These are phyloP conservation scores for Scleromitrula shiraiana DNA, from an alignment of 2,329 filamentous ascomycete genomes.

Conservation along the genomic window DNA sequence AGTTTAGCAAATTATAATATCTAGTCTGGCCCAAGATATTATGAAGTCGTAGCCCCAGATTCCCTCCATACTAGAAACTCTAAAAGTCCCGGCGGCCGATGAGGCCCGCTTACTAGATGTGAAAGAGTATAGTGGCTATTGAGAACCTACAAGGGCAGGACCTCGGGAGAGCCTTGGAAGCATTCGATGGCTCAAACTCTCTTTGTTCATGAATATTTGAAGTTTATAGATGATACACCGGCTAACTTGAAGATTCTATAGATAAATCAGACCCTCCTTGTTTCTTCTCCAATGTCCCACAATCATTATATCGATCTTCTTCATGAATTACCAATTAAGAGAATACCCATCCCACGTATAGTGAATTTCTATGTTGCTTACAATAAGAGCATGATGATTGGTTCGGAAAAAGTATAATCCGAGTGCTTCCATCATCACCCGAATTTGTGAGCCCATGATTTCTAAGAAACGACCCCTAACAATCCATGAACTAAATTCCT, in stretches of 20 bases:
- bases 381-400: slow-evolving; percentile 1
- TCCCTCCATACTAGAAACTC: neutral
- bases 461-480: slow-evolving; percentile 2
- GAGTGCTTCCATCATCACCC: neutral
- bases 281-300: no score
- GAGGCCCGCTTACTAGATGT: neutral
- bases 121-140: neutral
- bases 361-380: slow-evolving; percentile 6
- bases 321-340: no score
- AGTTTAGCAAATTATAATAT: slow-evolving; percentile 1
- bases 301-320: no score
- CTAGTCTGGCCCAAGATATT: slow-evolving; percentile 1
- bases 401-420: slow-evolving; percentile 5
- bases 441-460: slow-evolving; percentile 8
- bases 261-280: no score
- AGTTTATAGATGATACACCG: no score
- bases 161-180: neutral
- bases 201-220: no score
- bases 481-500: no score
- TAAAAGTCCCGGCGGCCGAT: slow-evolving; percentile 3
- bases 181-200: no score
- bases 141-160: neutral
- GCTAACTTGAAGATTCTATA: no score
- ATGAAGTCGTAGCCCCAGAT: neutral
- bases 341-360: no score